These are phyloP conservation scores for Claviceps humidiphila DNA, from an alignment of 2,329 filamentous ascomycete species.

Conservation along the genomic window DNA sequence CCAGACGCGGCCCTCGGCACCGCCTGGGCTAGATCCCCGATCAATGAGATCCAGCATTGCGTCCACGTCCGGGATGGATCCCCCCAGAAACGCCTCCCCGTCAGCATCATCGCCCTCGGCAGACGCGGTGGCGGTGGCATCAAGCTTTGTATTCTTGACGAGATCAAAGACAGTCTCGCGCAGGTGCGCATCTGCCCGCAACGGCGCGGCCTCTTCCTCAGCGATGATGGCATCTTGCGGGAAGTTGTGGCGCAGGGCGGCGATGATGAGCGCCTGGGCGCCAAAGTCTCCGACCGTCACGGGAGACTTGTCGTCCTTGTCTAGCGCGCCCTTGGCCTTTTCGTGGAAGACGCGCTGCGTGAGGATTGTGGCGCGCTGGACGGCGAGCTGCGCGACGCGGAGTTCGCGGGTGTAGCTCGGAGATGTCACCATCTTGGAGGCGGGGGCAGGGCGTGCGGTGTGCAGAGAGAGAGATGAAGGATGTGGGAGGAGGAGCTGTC, in stretches of 20 bases:
- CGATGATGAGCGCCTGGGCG: conserved; percentile 91
- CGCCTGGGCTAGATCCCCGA: conserved; percentile 56
- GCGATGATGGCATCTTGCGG: conserved; percentile 83
- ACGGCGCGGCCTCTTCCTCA: conserved; percentile 78
- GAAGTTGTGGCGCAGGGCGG: conserved; percentile 79
- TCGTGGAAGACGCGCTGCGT: conserved; percentile 51
- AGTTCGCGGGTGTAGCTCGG: conserved; percentile 63
- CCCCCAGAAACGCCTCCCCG: conserved; percentile 50
- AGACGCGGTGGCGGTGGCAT: no score
- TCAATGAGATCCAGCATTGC: conserved; percentile 56
- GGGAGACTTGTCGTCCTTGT: conserved; percentile 87
- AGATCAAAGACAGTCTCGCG: conserved; percentile 66
- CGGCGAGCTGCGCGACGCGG: conserved; percentile 71
- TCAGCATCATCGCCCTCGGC: conserved; percentile 29
- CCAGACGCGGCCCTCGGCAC: conserved; percentile 72
- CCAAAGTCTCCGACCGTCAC: conserved; percentile 98
- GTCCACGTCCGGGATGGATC: conserved; percentile 53
- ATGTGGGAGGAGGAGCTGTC: not conserved
- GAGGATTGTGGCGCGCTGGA: conserved; percentile 57
- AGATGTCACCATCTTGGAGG: conserved; percentile 20
- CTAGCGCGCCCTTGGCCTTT: conserved; percentile 82
- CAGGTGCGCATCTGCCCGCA: conserved; percentile 58
- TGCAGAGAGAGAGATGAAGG: no score
- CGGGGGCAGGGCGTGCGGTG: not conserved
- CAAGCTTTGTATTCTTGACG: conserved; percentile 58